Evolutionary conservation across 1,139 yeast species (phyloP).

Genomic region (Suhomyces chickasaworum): DNA sequence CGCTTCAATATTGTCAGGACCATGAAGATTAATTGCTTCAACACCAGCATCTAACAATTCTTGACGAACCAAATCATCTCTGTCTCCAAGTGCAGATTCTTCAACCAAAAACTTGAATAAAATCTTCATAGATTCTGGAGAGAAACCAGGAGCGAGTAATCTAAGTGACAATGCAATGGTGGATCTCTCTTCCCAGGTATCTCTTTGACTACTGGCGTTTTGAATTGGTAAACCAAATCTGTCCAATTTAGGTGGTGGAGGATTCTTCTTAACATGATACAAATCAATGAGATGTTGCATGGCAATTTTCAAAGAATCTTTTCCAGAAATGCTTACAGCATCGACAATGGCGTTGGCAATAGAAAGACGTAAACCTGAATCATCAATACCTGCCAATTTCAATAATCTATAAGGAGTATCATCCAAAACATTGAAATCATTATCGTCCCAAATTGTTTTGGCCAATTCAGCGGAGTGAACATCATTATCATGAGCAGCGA

Average conservation of each 20-base stretch:
- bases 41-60: slow-evolving; percentile 91
- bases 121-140: slow-evolving; percentile 41
- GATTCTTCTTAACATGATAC: slow-evolving; percentile 63
- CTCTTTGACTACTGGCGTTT: slow-evolving; percentile 59
- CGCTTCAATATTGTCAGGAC: slow-evolving; percentile 62
- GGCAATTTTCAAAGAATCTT: slow-evolving; percentile 32
- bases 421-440: slow-evolving; percentile 49
- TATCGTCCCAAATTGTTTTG: slow-evolving; percentile 82
- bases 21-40: slow-evolving; percentile 64
- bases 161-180: slow-evolving; percentile 74
- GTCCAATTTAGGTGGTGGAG: slow-evolving; percentile 77
- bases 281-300: slow-evolving; percentile 52
- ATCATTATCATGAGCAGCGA: slow-evolving; percentile 76
- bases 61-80: slow-evolving; percentile 69
- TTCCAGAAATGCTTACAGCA: slow-evolving; percentile 37
- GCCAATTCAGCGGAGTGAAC: slow-evolving; percentile 66
- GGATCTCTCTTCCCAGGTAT: slow-evolving; percentile 82
- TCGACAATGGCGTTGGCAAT: slow-evolving; percentile 62
- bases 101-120: slow-evolving; percentile 62
- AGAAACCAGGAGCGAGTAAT: slow-evolving; percentile 55
- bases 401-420: slow-evolving; percentile 50
- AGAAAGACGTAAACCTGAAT: slow-evolving; percentile 68
- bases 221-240: slow-evolving; percentile 77
- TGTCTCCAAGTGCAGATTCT: slow-evolving; percentile 71
- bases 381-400: slow-evolving; percentile 51